Evolutionary conservation across 352 stramenopile genomes (phyloP).

Genomic region (Phytophthora rubi): DNA sequence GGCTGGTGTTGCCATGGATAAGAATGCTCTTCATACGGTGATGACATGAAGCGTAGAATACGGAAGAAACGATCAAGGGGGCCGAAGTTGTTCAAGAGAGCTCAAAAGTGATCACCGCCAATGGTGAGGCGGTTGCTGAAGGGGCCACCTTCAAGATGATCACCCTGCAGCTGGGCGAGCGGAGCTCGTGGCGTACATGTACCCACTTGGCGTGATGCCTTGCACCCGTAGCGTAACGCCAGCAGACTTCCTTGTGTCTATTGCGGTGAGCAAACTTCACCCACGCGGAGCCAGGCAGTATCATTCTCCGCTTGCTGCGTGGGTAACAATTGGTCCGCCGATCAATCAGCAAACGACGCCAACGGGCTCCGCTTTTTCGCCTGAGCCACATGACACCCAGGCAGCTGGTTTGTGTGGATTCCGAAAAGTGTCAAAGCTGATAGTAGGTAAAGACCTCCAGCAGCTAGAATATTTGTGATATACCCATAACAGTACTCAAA

Average conservation of each 20-base stretch:
- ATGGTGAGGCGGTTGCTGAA: constrained; percentile 5
- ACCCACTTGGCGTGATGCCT: background rate
- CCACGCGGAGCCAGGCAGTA: constrained; percentile 23
- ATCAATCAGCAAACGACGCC: constrained; percentile 13
- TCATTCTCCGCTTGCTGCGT: constrained; percentile 14
- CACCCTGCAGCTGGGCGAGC: constrained; percentile 25
- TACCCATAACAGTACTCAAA: background rate
- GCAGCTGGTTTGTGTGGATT: constrained; percentile 16
- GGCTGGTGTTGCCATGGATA: background rate
- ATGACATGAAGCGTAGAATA: too few relatives aligned
- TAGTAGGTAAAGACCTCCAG: background rate
- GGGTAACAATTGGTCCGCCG: constrained; percentile 3
- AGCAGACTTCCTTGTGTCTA: constrained; percentile 10
- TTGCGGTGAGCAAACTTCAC: constrained; percentile 4
- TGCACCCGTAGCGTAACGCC: constrained; percentile 18
- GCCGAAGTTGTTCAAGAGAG: background rate
- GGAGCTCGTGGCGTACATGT: constrained; percentile 1
- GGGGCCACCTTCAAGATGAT: constrained; percentile 15
- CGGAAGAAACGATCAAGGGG: too few relatives aligned
- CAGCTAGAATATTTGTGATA: background rate
- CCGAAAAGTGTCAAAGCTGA: background rate
- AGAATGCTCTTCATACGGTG: too few relatives aligned
- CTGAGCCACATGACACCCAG: constrained; percentile 19
- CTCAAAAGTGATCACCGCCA: background rate
- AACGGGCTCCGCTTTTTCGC: constrained; percentile 23